Evolutionary conservation across 768 basidiomycete genomes (phyloP), one percentile per base, ranked within the genome.

Genomic region (Leccinum boreale): DNA sequence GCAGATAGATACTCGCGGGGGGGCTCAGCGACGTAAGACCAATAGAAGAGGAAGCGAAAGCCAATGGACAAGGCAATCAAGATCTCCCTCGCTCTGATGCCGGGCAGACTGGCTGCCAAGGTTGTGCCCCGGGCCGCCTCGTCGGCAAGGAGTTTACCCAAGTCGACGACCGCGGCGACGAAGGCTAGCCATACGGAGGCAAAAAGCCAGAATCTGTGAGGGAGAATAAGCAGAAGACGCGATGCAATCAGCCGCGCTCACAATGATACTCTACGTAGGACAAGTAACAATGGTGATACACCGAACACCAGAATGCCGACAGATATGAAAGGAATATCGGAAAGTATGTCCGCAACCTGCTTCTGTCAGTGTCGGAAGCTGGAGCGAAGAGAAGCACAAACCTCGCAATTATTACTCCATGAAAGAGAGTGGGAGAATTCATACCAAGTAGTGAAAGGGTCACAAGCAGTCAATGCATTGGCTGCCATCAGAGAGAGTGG

Each of bases 261-360:
- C 86, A 79, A 57, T 56, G 77, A 77, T 35, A 82, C 68, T 53
- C 81, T 82, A 60, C 77, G 81, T 70, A 83, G 73, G 23, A 79
- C 64, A 42, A 86, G 66, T 65, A 85, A 75, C 65, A 87, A 82
- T 12, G 78, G 77, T 52, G 85, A 81, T 44, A 83, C 74, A 14
- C 81, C 85, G 54, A 89, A 81, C 23, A 79, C 79, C 67, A 87
- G 72, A n/a, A 88, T 74, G 33, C 87, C 89, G 44, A 84, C 79
- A 61, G 79, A 81, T 65, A 87, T 81, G 60, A 87, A 76, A 21
- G 89, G 89, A 54, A 90, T 83, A 60, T 87, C 85, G 17, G 81
- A 74, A 47, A 90, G 74, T 44, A 89, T 67, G 61, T 76, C 72
- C 57, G 82, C 80, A 44, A 87, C 72, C 85, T 88, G 53, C 19